phyloP scores from a whole-genome alignment of 257 asterid species.

The Solanum chaucha region DNA sequence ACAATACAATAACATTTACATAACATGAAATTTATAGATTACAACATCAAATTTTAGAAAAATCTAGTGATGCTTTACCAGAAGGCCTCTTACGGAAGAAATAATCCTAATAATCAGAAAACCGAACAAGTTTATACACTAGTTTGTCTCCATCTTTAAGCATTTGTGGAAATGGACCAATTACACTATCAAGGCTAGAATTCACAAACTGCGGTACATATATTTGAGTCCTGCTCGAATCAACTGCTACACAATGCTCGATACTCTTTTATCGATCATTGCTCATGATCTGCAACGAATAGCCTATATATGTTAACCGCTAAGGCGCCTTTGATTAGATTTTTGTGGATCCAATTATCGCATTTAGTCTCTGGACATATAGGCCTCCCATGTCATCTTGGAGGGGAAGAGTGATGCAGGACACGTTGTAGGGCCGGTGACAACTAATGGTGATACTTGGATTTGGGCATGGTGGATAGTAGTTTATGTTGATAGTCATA shows the following conservation, averaged over 20 bases:
- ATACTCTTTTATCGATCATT: constrained; percentile 40
- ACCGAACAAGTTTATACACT: constrained; percentile 20
- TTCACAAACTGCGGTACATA: constrained; percentile 34
- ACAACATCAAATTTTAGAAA: constrained; percentile 20
- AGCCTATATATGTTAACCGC: constrained; percentile 32
- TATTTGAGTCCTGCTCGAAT: constrained; percentile 18
- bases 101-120: constrained; percentile 35
- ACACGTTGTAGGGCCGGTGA: constrained; percentile 32
- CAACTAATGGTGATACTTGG: constrained; percentile 39
- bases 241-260: constrained; percentile 40
- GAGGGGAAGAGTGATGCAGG: constrained; percentile 36
- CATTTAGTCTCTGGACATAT: constrained; percentile 18
- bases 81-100: constrained; percentile 37
- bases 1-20: no score
- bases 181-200: constrained; percentile 18
- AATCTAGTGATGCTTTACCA: constrained; percentile 31
- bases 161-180: constrained; percentile 34
- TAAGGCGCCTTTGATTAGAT: constrained; percentile 29
- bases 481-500: constrained; percentile 15
- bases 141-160: constrained; percentile 31
- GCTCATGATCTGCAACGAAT: constrained; percentile 40
- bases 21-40: not conserved
- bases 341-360: constrained; percentile 32
- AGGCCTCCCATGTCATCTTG: constrained; percentile 50
- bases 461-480: constrained; percentile 41